Evolutionary conservation across 2,329 filamentous ascomycete species (phyloP).

Genomic region (Trichoderma pleuroti): DNA sequence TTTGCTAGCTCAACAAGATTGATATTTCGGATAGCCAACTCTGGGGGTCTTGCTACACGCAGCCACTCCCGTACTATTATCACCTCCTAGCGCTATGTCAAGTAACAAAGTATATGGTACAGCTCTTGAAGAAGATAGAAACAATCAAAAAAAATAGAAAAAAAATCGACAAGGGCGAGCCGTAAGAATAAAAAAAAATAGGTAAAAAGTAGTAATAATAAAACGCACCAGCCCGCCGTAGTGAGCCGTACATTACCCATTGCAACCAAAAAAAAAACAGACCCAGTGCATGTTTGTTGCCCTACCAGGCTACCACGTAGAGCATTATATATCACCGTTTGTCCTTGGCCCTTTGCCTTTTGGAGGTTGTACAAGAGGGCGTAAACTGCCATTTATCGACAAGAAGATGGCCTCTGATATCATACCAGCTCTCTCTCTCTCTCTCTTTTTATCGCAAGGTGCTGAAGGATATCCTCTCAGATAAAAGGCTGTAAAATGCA

Average conservation of each 20-base stretch:
- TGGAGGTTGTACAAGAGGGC: background rate
- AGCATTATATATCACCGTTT: background rate
- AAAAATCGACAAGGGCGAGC: background rate
- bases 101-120: slow-evolving; percentile 7
- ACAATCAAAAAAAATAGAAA: background rate
- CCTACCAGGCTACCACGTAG: background rate
- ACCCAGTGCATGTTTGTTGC: background rate
- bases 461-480: background rate
- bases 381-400: background rate
- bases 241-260: background rate
- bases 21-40: background rate
- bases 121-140: background rate
- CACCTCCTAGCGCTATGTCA: slow-evolving; percentile 9
- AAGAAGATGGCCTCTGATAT: background rate
- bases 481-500: slow-evolving; percentile 9
- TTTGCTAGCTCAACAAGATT: background rate
- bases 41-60: too few relatives aligned
- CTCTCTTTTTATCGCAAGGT: background rate
- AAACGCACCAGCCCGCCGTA: background rate
- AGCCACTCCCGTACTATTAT: background rate
- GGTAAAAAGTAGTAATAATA: background rate
- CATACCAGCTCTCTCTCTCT: background rate
- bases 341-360: background rate
- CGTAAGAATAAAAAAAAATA: background rate
- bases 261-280: background rate